Conservation (phyloP, 305 asterid species). For the Stenogyne calaminthoides region DNA sequence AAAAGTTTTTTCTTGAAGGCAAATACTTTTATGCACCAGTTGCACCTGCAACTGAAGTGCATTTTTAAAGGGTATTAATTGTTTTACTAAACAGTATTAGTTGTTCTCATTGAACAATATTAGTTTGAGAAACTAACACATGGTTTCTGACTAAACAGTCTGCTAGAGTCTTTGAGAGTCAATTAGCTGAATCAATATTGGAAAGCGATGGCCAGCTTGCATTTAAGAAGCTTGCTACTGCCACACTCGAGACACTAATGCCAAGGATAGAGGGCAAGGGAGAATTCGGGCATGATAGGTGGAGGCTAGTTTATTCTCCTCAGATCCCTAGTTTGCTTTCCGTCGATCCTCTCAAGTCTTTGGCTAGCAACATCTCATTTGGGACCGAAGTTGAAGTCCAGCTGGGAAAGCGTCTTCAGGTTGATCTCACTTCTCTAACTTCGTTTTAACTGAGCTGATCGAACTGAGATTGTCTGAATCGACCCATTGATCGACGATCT, state of each 20-base stretch:
- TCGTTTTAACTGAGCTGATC: not conserved
- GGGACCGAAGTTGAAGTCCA: slow-evolving; percentile 99
- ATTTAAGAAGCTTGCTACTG: slow-evolving; percentile 98
- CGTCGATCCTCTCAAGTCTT: slow-evolving; percentile 92
- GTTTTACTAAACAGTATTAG: no score
- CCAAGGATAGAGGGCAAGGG: slow-evolving; percentile 99
- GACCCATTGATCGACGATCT: not conserved
- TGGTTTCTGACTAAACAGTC: slow-evolving; percentile 52
- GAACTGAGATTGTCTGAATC: not conserved
- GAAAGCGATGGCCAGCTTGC: slow-evolving; percentile 99
- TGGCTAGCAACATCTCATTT: slow-evolving; percentile 96
- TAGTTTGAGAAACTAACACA: no score
- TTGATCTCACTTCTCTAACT: slow-evolving; percentile 27
- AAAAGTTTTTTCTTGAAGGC: not conserved
- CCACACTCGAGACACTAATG: slow-evolving; percentile 94
- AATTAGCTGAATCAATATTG: slow-evolving; percentile 93
- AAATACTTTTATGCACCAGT: no score
- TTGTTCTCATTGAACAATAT: no score
- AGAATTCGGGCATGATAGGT: slow-evolving; percentile 97
- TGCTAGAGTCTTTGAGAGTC: slow-evolving; percentile 98
- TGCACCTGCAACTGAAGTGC: no score
- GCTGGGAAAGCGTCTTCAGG: slow-evolving; percentile 99
- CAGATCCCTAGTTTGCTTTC: slow-evolving; percentile 96
- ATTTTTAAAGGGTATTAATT: no score
- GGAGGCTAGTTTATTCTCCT: slow-evolving; percentile 99